Percentiles rank a stretch among this genome's conserved stretches.
phyloP scores from a whole-genome alignment of 1,139 yeast genomes.

The Geotrichum bryndzae region DNA sequence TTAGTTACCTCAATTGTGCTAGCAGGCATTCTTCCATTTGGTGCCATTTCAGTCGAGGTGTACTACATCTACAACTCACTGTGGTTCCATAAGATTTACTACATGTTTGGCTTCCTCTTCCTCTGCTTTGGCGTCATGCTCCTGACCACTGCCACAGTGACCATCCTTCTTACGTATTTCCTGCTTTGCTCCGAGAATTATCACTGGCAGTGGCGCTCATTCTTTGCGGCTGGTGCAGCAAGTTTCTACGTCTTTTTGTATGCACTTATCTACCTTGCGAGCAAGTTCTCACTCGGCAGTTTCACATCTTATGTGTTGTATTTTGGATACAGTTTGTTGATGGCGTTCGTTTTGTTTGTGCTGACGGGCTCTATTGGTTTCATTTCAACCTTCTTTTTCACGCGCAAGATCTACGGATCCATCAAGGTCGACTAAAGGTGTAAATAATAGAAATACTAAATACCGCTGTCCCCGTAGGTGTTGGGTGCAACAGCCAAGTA shows the following conservation, averaged over 20 bases:
- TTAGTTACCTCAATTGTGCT: constrained; percentile 62
- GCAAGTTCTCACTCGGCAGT: constrained; percentile 63
- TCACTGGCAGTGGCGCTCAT: constrained; percentile 96
- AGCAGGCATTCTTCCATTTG: constrained; percentile 91
- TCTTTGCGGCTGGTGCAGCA: constrained; percentile 86
- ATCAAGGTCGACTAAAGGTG: constrained; percentile 66
- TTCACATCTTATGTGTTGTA: constrained; percentile 72
- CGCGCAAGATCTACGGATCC: constrained; percentile 72
- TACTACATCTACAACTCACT: constrained; percentile 80
- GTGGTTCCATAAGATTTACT: constrained; percentile 91
- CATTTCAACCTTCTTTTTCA: constrained; percentile 64
- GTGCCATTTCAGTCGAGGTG: constrained; percentile 90
- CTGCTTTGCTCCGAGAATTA: constrained; percentile 86
- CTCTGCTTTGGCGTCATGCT: constrained; percentile 80
- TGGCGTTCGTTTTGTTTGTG: constrained; percentile 66
- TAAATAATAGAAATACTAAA: neutral
- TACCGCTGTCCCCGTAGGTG: neutral
- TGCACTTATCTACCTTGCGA: constrained; percentile 50
- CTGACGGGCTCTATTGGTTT: constrained; percentile 89
- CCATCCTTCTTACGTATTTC: constrained; percentile 76
- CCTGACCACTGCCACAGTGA: constrained; percentile 73
- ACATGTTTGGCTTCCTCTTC: constrained; percentile 96
- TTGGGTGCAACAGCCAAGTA: neutral
- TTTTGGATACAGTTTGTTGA: constrained; percentile 75
- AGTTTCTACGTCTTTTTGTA: constrained; percentile 78